A percentile compares a stretch with the other conserved stretches of the same genome.
phyloP scores from a whole-genome alignment of 2,329 filamentous ascomycete species.

The Arthroderma uncinatum region DNA sequence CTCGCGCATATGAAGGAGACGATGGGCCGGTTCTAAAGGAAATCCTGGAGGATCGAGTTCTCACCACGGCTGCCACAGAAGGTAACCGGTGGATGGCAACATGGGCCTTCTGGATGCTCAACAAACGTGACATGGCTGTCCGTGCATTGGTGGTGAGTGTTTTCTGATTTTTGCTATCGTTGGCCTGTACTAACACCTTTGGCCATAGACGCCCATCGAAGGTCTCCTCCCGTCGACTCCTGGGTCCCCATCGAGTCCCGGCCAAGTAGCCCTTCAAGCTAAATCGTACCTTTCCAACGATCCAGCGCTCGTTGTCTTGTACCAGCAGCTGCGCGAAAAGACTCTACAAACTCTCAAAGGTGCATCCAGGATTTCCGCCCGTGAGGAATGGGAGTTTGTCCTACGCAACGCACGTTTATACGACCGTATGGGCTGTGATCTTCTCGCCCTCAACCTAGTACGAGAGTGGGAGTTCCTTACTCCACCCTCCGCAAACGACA shows the following conservation, averaged over 20 bases:
- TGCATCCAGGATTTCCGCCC: slow-evolving; percentile 67
- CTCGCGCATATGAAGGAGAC: slow-evolving; percentile 86
- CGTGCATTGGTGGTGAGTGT: slow-evolving; percentile 62
- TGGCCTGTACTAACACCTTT: neutral
- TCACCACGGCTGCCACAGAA: slow-evolving; percentile 64
- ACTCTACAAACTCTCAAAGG: slow-evolving; percentile 73
- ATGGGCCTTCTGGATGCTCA: slow-evolving; percentile 91
- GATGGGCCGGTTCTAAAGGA: slow-evolving; percentile 59
- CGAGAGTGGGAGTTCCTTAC: slow-evolving; percentile 42
- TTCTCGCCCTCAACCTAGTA: slow-evolving; percentile 71
- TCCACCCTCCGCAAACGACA: slow-evolving; percentile 18
- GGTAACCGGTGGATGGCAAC: slow-evolving; percentile 89
- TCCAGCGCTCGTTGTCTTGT: slow-evolving; percentile 75
- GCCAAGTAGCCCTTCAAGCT: slow-evolving; percentile 48
- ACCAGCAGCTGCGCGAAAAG: slow-evolving; percentile 71
- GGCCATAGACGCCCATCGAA: slow-evolving; percentile 59
- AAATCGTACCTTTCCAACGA: slow-evolving; percentile 82
- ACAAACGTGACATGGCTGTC: slow-evolving; percentile 70
- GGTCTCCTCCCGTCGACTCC: slow-evolving; percentile 45
- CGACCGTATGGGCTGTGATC: slow-evolving; percentile 84
- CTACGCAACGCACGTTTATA: slow-evolving; percentile 75
- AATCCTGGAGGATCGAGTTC: slow-evolving; percentile 67
- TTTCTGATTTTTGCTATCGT: neutral
- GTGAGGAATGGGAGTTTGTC: slow-evolving; percentile 79
- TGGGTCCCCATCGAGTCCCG: slow-evolving; percentile 52